Base-by-base conservation (phyloP, 371 early-diverging fungal genomes). In the Apophysomyces variabilis region DNA sequence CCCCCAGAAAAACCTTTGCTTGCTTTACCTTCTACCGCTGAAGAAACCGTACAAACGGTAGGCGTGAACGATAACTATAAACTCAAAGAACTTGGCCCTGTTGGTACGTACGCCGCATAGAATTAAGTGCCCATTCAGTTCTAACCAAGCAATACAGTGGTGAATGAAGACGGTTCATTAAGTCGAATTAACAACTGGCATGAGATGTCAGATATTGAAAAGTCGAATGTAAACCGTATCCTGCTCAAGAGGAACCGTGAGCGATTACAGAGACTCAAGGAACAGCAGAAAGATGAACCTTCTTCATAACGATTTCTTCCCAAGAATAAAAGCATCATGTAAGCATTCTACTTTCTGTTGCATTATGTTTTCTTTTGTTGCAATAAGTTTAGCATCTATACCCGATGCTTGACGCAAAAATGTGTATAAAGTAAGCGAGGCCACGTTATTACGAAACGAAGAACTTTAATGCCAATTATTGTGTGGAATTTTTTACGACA, bases 151-250 rank as follows among this genome's bases (percentile, higher is more conserved):
- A 26, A 26, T 62, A 18, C n/a, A 83, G 87, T 89, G 5, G 81
- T 89, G 8, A 87, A 87, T 66, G 84, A 80, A 62, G 84, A 93
- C 57, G 93, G 93, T 4, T 86, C 89, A 3, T 74, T 93, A 54
- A 82, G 84, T 56, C 80, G 93, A 41, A 90, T 93, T 62, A 83
- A 86, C 41, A 91, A 90, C 70, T 93, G 93, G 93, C 76, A 75
- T n/a, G 83, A 82, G 57, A 85, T 93, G 89, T 67, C 79, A 12
- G 90, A 89, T 26, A 79, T 85, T 50, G 93, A 93, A 72, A 84
- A 79, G 67, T 68, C 66, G 5, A 90, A 85, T 63, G 84, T 87
- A 21, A 79, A 88, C 64, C 78, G 92, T 47, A 82, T 92, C 45
- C 60, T 92, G 58, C 67, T 86, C 18, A 90, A 88, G 68, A 68